A percentile compares a stretch with the other conserved stretches of the same genome.
These are phyloP conservation scores for Leccinum imitatum DNA, from an alignment of 768 basidiomycete species.

Conservation along the genomic window DNA sequence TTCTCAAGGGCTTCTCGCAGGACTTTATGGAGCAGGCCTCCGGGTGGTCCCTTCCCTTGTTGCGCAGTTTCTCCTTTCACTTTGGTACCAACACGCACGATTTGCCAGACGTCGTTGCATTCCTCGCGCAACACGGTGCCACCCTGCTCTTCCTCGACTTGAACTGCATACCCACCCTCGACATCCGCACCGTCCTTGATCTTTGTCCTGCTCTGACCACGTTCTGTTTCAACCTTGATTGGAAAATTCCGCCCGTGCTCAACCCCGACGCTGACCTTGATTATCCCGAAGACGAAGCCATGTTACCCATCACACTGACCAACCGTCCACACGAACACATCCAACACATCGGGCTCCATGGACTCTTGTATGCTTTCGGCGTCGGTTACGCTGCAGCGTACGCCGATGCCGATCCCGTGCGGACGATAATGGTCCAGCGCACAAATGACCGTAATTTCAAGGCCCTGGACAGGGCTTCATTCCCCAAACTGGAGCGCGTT, in stretches of 20 bases:
- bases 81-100: constrained; percentile 37
- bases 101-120: constrained; percentile 57
- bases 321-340: constrained; percentile 57
- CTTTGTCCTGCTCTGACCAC: constrained; percentile 60
- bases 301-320: constrained; percentile 40
- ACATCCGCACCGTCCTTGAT: constrained; percentile 59
- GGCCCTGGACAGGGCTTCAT: constrained; percentile 49
- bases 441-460: constrained; percentile 68
- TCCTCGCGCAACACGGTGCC: constrained; percentile 58
- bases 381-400: constrained; percentile 51
- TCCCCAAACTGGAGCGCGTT: constrained; percentile 60
- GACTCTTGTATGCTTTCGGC: constrained; percentile 67
- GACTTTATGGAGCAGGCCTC: constrained; percentile 70
- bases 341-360: constrained; percentile 65
- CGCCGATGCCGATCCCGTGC: constrained; percentile 42
- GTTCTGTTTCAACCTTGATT: constrained; percentile 75
- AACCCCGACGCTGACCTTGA: constrained; percentile 19
- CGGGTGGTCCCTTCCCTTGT: constrained; percentile 64
- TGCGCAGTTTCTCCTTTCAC: constrained; percentile 58
- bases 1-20: constrained; percentile 56
- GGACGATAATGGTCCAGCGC: constrained; percentile 44
- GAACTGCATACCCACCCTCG: constrained; percentile 53
- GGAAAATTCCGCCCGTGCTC: constrained; percentile 45
- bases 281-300: constrained; percentile 26
- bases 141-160: constrained; percentile 65